Percentiles rank a stretch among this genome's conserved stretches.
These are phyloP conservation scores for Scutellaria minor DNA, from an alignment of 257 asterid genomes.

Conservation along the genomic window DNA sequence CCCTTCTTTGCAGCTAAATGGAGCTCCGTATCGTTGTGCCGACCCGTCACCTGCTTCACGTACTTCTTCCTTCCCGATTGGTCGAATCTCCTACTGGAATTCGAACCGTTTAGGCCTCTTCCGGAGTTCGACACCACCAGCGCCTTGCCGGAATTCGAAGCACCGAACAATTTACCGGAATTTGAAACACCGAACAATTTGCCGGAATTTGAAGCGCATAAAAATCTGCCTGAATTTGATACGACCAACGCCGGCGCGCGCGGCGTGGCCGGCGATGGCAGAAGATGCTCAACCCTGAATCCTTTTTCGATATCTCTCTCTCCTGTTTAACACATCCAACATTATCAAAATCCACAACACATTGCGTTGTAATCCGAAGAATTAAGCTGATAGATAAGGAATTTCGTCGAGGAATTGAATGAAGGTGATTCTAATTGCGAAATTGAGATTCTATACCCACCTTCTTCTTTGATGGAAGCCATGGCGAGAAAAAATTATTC, in stretches of 20 bases:
- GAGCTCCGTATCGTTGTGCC: constrained; percentile 88
- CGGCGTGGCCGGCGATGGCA: constrained; percentile 32
- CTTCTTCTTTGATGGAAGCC: constrained; percentile 41
- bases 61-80: constrained; percentile 73
- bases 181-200: constrained; percentile 27
- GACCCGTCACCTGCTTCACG: constrained; percentile 90
- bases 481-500: constrained; percentile 27
- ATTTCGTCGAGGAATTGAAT: not conserved
- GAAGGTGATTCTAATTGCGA: not conserved
- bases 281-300: constrained; percentile 35
- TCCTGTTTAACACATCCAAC: constrained; percentile 40
- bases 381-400: not conserved
- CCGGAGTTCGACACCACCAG: constrained; percentile 68
- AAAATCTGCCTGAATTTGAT: constrained; percentile 60
- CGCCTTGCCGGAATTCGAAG: constrained; percentile 65
- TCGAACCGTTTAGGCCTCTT: constrained; percentile 53
- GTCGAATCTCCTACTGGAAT: constrained; percentile 52
- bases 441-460: not conserved
- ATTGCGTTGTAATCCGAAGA: not conserved
- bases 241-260: constrained; percentile 62
- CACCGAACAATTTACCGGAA: constrained; percentile 44
- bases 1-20: constrained; percentile 90
- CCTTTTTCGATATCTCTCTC: constrained; percentile 70
- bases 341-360: not conserved
- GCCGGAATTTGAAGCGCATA: constrained; percentile 61